Evolutionary conservation across 1,139 yeast genomes (phyloP).

Genomic region (Sugiyamaella pinicola): DNA sequence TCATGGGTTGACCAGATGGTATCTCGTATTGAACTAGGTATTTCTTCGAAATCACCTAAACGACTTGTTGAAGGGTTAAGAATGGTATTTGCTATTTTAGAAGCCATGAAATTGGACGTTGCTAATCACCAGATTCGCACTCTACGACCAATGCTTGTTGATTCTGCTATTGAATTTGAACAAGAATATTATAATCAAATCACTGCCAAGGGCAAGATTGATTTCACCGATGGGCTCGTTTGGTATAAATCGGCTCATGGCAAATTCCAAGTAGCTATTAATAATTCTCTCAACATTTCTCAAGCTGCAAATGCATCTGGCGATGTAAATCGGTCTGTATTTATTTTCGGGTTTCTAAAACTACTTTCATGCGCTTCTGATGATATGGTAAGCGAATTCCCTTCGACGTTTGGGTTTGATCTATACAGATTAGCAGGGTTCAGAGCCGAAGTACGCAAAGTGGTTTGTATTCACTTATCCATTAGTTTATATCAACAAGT

Average conservation of each 20-base stretch:
- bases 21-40: constrained; percentile 64
- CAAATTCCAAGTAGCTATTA: constrained; percentile 22
- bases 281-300: constrained; percentile 18
- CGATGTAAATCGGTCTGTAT: constrained; percentile 35
- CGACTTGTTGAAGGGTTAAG: constrained; percentile 76
- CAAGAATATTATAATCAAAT: constrained; percentile 80
- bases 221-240: constrained; percentile 62
- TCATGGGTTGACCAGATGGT: constrained; percentile 87
- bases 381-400: constrained; percentile 72
- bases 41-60: constrained; percentile 53
- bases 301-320: constrained; percentile 6
- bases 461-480: constrained; percentile 78
- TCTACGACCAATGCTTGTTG: constrained; percentile 78
- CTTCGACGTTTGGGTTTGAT: constrained; percentile 84
- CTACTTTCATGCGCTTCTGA: constrained; percentile 71
- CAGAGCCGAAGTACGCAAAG: constrained; percentile 83
- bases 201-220: constrained; percentile 65
- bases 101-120: constrained; percentile 95
- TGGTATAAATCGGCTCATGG: constrained; percentile 49
- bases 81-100: constrained; percentile 78
- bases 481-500: constrained; percentile 72
- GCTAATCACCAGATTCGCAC: constrained; percentile 93
- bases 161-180: constrained; percentile 91
- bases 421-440: constrained; percentile 75
- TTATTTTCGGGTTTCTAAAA: constrained; percentile 57